Evolutionary conservation across 1,139 yeast genomes (phyloP), one percentile per base, ranked within the genome.

Genomic region (Zygosaccharomyces pseudobailii): DNA sequence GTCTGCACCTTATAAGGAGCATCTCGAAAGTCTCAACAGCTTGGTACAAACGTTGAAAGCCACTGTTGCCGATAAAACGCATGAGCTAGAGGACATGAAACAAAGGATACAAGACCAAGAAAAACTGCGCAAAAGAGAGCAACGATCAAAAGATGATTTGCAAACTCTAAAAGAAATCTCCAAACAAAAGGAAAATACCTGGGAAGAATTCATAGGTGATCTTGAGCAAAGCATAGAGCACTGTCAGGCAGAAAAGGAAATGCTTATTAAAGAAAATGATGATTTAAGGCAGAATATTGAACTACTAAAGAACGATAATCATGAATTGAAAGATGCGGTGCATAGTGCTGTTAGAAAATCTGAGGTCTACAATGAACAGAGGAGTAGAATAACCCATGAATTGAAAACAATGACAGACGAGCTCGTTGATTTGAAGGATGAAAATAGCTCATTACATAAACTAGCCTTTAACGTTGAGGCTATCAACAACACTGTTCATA

Each of bases 311-410:
- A 77, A 74, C 22, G 62, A 51, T 23, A 43, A 45, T 31, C 49
- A 47, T 23, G 43, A 43, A 17, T 36, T 54, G 3, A 47, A 52
- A 34, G 48, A 51, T 25, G 40, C 51, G 13, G 39, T 77, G 36
- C 71, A 73, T 27, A 55, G 59, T 5, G 75, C 81, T 0, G 69
- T 72, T 6, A 75, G 76, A 23, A 78, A 76, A 53, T 79, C 77
- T 50, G 61, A 81, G 39, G 62, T 70, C 3, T 61, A 73, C 38
- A 72, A 73, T 34, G 75, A 81, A 4, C 84, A 79, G 52, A 77
- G 76, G 73, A 73, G 57, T 63, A 71, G 28, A 58, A 72, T 22
- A 78, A 78, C 46, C 55, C 73, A 13, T 51, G 72, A 17, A 59
- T 63, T 23, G 67, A 67, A 23, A 79, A 75, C 40, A 72, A 74